Evolutionary conservation across 129 eudicot species (phyloP), one percentile per base, ranked within the genome.

Genomic region (Flaveria robusta): DNA sequence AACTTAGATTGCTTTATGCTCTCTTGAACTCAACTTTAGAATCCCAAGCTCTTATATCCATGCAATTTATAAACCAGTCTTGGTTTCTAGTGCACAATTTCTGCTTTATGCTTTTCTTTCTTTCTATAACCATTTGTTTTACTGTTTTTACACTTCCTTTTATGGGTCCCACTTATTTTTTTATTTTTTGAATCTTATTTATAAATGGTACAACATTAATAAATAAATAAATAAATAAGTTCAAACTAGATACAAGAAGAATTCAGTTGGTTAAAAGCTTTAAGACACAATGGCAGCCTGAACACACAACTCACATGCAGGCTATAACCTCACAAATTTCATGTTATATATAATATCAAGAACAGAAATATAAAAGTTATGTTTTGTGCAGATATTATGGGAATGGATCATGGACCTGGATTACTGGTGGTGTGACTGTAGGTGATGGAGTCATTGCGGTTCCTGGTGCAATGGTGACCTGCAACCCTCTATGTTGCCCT

Each of bases 61-160:
- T 88, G 88, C 82, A 83, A 29, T 70, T 42, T 70, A 74, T 85
- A 79, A 75, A 49, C 59, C 49, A 74, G 86, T 84, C 89, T 74
- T 84, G 85, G 86, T 85, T 87, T 74, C 86, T 85, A 83, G 89
- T 85, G 91, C 92, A 82, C 84, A 83, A 76, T 62, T 70, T 82
- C 46, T 82, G 87, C 96, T 90, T 90, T 88, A 90, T 90, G 91
- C 93, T 90, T 90, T 90, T 86, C 90, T 83, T 87, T 81, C 79
- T 73, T 80, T 80, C 74, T 27, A 73, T 54, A 80, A 63, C 74
- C 79, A 77, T 59, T 68, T 68, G 19, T 69, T 47, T 81, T 74
- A 55, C 55, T 62, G 68, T 26, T 62, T 60, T 27, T 62, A 62
- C 67, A 27, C 67, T 62, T 62, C 41, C 42, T 16, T 29, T 43